A percentile compares a stretch with the other conserved stretches of the same genome.
Evolutionary conservation across 164 flowering plant species (phyloP).

Genomic region (Chimonanthus praecox): DNA sequence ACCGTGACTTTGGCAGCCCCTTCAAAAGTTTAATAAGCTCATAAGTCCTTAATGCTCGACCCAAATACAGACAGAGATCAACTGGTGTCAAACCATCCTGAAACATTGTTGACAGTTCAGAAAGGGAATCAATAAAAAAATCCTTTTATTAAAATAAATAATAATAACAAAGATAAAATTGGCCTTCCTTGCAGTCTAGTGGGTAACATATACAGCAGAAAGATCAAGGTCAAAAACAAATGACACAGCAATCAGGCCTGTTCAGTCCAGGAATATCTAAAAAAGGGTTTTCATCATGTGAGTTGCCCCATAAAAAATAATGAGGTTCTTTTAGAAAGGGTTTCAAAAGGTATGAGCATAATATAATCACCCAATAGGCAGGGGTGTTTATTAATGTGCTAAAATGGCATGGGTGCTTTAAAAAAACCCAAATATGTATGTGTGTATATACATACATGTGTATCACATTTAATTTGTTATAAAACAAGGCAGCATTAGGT

Average conservation of each 20-base stretch:
- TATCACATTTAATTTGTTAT: not conserved
- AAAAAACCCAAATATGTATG: not conserved
- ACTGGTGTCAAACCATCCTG: slow-evolving; percentile 87
- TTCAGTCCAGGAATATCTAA: not conserved
- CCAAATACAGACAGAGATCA: slow-evolving; percentile 76
- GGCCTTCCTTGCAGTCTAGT: not conserved
- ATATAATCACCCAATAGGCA: not conserved
- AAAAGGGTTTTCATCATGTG: not conserved
- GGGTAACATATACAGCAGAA: not conserved
- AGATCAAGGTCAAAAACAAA: not conserved
- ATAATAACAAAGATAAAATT: not conserved
- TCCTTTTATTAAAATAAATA: no score
- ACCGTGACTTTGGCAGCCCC: slow-evolving; percentile 40
- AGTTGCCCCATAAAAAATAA: not conserved
- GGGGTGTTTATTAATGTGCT: not conserved
- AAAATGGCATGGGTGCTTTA: not conserved
- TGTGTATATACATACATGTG: not conserved
- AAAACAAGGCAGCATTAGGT: not conserved
- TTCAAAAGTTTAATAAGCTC: slow-evolving; percentile 73
- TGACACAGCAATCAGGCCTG: no score
- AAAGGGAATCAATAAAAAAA: no score
- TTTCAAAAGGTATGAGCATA: no score
- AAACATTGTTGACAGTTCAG: not conserved
- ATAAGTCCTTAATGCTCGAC: slow-evolving; percentile 56
- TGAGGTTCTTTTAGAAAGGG: no score